A percentile compares a stretch with the other conserved stretches of the same genome.
Conservation (phyloP, 108 stramenopile genomes). For the Aureococcus anophagefferens region DNA sequence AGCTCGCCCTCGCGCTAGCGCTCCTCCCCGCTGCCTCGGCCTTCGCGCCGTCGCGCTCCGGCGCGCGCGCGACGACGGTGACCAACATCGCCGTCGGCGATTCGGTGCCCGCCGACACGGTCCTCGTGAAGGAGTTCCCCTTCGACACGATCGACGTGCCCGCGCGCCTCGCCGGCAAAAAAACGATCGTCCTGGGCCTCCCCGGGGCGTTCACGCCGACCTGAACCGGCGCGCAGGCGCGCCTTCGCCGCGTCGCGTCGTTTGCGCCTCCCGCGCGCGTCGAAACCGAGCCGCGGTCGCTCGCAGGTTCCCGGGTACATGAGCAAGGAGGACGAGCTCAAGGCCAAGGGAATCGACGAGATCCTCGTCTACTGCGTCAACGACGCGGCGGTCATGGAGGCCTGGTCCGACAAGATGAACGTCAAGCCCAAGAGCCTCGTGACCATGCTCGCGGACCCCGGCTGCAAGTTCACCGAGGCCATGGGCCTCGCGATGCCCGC, state of each 20-base stretch:
- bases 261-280: conserved; percentile 42
- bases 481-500: conserved; percentile 42
- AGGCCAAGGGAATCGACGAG: conserved; percentile 39
- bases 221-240: conserved; percentile 18
- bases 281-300: conserved; percentile 34
- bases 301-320: conserved; percentile 58
- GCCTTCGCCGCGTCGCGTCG: no score
- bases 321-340: conserved; percentile 55
- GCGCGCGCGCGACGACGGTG: no score
- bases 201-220: conserved; percentile 43
- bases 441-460: conserved; percentile 52
- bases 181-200: conserved; percentile 33
- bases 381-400: conserved; percentile 58
- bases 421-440: conserved; percentile 29
- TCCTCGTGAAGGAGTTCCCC: neutral
- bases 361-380: conserved; percentile 62
- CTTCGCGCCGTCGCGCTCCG: no score
- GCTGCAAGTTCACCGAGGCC: conserved; percentile 37
- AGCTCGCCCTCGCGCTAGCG: no score
- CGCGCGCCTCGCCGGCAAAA: conserved; percentile 17
- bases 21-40: no score
- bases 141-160: neutral
- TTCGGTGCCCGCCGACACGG: neutral
- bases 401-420: conserved; percentile 53
- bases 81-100: neutral